Evolutionary conservation across 1,284 basidiomycete genomes (phyloP).

Genomic region (Naganishia sp.): DNA sequence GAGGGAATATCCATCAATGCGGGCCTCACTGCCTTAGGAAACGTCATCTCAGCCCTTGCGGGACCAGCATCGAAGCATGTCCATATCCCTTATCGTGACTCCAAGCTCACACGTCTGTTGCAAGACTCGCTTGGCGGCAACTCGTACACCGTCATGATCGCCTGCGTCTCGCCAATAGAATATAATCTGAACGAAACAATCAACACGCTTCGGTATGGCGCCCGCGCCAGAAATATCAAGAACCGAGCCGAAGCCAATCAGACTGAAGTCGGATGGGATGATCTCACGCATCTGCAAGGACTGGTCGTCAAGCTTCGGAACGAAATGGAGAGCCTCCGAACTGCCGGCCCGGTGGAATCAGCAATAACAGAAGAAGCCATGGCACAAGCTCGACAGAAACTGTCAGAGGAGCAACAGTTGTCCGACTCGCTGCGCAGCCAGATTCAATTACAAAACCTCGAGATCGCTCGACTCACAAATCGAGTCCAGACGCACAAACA

Average conservation of each 20-base stretch:
- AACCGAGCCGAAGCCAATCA: slow-evolving; percentile 90
- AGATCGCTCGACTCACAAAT: slow-evolving; percentile 48
- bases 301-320: slow-evolving; percentile 80
- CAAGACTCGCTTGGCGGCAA: slow-evolving; percentile 99
- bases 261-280: slow-evolving; percentile 97
- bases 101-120: slow-evolving; percentile 75
- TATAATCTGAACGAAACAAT: slow-evolving; percentile 93
- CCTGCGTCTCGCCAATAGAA: slow-evolving; percentile 89
- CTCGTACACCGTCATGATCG: slow-evolving; percentile 97
- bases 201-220: slow-evolving; percentile 97
- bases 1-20: slow-evolving; percentile 98
- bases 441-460: slow-evolving; percentile 36
- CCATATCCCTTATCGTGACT: slow-evolving; percentile 85
- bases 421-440: slow-evolving; percentile 16
- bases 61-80: slow-evolving; percentile 66
- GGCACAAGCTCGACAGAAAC: background rate
- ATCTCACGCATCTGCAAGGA: slow-evolving; percentile 91
- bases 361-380: background rate
- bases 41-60: slow-evolving; percentile 97
- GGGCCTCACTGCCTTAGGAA: slow-evolving; percentile 91
- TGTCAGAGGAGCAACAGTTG: slow-evolving; percentile 1
- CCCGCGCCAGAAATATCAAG: slow-evolving; percentile 95
- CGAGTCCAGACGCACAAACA: slow-evolving; percentile 53
- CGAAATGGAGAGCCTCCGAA: slow-evolving; percentile 75
- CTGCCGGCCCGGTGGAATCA: slow-evolving; percentile 34